These are phyloP conservation scores for Epichloe elymi DNA, from an alignment of 2,329 filamentous ascomycete species.

Conservation along the genomic window DNA sequence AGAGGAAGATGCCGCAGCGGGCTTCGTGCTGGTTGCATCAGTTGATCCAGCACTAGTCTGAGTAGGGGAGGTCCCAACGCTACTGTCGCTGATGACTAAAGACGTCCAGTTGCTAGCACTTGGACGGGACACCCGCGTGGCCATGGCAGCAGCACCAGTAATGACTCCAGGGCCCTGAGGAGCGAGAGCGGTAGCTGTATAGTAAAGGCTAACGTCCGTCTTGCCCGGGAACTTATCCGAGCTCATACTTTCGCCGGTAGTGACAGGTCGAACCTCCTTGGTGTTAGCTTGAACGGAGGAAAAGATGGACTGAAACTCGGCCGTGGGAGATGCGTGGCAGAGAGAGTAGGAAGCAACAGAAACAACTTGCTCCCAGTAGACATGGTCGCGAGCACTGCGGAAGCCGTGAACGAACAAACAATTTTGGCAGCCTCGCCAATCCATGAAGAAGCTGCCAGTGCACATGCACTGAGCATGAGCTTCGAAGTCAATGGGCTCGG, in stretches of 20 bases:
- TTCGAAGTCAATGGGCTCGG: constrained; percentile 10
- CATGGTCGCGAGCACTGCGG: constrained; percentile 21
- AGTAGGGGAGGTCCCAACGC: not conserved
- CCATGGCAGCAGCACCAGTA: constrained; percentile 25
- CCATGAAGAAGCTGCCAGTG: constrained; percentile 27
- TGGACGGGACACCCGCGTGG: constrained; percentile 15
- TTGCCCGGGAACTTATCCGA: constrained; percentile 22
- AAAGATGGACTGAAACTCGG: constrained; percentile 22
- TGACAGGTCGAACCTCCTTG: constrained; percentile 10
- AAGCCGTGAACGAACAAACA: constrained; percentile 28
- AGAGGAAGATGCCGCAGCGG: not conserved
- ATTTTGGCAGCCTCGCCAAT: constrained; percentile 28
- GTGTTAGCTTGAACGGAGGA: constrained; percentile 15
- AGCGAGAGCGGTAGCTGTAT: constrained; percentile 20
- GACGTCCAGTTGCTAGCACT: constrained; percentile 3
- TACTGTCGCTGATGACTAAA: constrained; percentile 4
- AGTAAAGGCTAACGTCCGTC: constrained; percentile 30
- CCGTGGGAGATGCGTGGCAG: constrained; percentile 25
- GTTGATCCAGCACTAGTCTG: not conserved
- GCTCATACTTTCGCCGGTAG: constrained; percentile 17
- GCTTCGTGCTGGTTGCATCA: not conserved
- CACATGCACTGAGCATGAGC: constrained; percentile 28
- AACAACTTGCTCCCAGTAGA: constrained; percentile 22
- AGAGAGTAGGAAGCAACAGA: constrained; percentile 20
- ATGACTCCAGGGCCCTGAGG: constrained; percentile 27